Percentiles rank a stretch among this genome's conserved stretches.
These are phyloP conservation scores for Solanum paucissectum DNA, from an alignment of 257 asterid genomes.

Conservation along the genomic window DNA sequence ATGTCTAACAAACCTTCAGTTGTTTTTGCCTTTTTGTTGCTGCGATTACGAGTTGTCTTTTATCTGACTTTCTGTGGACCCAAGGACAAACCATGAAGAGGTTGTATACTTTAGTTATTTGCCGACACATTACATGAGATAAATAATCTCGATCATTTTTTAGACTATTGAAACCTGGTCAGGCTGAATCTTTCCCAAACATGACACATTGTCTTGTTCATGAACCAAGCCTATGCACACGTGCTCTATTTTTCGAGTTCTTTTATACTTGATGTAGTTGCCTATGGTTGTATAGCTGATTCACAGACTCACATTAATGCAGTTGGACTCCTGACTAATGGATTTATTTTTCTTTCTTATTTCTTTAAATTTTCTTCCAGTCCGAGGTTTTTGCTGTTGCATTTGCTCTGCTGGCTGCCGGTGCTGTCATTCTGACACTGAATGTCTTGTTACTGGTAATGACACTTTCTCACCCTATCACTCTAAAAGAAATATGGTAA, in stretches of 20 bases:
- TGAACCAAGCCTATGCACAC: neutral
- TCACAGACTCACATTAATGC: neutral
- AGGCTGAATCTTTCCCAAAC: neutral
- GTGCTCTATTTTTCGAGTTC: neutral
- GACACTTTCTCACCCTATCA: neutral
- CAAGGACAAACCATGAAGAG: neutral
- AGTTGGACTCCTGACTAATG: neutral
- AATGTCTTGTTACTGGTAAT: conserved; percentile 85
- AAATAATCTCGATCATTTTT: neutral
- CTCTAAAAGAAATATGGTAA: neutral
- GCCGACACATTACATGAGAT: neutral
- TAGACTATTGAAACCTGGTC: neutral
- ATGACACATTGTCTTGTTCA: neutral
- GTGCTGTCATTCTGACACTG: conserved; percentile 86
- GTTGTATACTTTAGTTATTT: neutral
- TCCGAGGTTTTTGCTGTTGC: conserved; percentile 98
- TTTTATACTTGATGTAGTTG: neutral
- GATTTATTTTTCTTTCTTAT: neutral
- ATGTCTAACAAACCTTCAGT: neutral
- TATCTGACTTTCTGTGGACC: neutral
- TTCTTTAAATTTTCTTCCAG: conserved; percentile 26
- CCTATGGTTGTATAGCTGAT: neutral
- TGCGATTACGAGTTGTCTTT: neutral
- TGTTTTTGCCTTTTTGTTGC: neutral
- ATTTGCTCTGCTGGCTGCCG: conserved; percentile 84